These are phyloP conservation scores for Hemileccinum impolitum DNA, from an alignment of 768 basidiomycete species.

Conservation along the genomic window DNA sequence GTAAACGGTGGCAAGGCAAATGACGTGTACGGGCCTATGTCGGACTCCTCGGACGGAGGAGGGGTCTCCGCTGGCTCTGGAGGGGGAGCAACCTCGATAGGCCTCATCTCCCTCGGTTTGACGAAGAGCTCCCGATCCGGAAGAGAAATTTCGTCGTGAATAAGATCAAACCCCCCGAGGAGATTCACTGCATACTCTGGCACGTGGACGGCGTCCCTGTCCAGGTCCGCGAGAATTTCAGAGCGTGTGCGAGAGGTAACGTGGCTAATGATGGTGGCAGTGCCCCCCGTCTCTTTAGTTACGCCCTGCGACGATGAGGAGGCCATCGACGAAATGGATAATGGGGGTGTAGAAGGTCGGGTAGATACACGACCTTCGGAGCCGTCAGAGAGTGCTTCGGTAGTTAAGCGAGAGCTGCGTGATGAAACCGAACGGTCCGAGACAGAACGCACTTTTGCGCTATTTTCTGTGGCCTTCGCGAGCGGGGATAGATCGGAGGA, in stretches of 20 bases:
- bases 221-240: constrained; percentile 36
- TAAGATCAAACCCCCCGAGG: constrained; percentile 40
- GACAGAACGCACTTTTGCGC: constrained; percentile 12
- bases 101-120: constrained; percentile 29
- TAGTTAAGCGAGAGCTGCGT: constrained; percentile 22
- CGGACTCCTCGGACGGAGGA: constrained; percentile 33
- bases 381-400: constrained; percentile 15
- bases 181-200: constrained; percentile 46
- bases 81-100: constrained; percentile 27
- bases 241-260: constrained; percentile 32
- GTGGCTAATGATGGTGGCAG: constrained; percentile 37
- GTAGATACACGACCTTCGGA: constrained; percentile 24
- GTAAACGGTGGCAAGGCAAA: constrained; percentile 29
- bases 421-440: constrained; percentile 19
- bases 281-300: constrained; percentile 24
- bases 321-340: constrained; percentile 27
- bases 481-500: constrained; percentile 14
- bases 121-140: constrained; percentile 30
- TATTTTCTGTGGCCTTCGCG: constrained; percentile 18
- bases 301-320: constrained; percentile 23
- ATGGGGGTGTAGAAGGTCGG: constrained; percentile 29
- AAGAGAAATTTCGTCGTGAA: constrained; percentile 32
- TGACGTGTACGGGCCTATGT: constrained; percentile 31
- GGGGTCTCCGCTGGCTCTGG: constrained; percentile 14
- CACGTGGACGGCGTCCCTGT: constrained; percentile 34